Conservation (phyloP, 148 eudicot species). For the Camellia lanceoleosa region DNA sequence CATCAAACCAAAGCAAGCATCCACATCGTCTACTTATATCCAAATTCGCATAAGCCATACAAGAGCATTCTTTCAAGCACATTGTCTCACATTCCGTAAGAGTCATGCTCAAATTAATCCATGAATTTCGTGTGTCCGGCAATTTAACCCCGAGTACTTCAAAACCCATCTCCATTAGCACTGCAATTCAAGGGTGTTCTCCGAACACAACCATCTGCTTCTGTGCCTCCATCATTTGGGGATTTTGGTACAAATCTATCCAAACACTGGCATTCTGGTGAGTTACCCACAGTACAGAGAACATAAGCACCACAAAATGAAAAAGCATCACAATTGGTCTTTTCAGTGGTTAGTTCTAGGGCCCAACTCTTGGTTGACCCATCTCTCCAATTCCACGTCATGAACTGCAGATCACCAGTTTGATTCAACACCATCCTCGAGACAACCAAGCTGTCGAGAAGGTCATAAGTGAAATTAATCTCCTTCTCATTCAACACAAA, state of each 20-base stretch:
- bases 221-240: constrained; percentile 16
- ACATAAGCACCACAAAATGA: constrained; percentile 27
- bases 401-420: not conserved
- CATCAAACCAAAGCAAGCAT: no score
- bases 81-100: no score
- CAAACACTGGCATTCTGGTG: constrained; percentile 26
- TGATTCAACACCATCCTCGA: not conserved
- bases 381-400: not conserved
- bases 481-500: not conserved
- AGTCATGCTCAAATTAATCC: no score
- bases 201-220: constrained; percentile 29
- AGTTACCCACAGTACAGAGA: constrained; percentile 10
- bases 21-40: no score
- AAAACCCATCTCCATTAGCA: no score
- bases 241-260: constrained; percentile 28
- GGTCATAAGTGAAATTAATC: not conserved
- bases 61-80: no score
- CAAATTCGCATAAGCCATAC: no score
- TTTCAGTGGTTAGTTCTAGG: not conserved
- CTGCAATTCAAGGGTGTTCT: constrained; percentile 8
- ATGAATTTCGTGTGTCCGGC: no score
- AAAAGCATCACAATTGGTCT: not conserved
- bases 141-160: no score
- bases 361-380: not conserved
- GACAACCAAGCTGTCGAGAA: not conserved